Evolutionary conservation across 495 filamentous ascomycete species (phyloP).

Genomic region (Neurospora sp.): DNA sequence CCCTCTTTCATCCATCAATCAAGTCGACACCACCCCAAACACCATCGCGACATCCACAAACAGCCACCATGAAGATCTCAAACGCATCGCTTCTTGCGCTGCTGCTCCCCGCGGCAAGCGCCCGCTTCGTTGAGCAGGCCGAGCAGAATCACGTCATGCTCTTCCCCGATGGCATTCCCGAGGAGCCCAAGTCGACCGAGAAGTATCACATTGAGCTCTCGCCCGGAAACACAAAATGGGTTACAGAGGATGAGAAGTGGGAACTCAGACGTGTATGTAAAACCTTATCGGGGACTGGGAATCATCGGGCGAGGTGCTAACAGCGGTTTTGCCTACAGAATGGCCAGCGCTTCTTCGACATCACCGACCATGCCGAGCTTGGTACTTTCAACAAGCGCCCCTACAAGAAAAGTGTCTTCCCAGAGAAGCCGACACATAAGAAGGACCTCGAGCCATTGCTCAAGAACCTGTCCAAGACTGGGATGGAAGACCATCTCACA

Average conservation of each 20-base stretch:
- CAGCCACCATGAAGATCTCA: constrained; percentile 27
- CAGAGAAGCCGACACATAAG: constrained; percentile 53
- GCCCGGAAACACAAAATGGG: constrained; percentile 74
- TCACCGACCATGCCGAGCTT: constrained; percentile 61
- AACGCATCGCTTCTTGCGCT: constrained; percentile 37
- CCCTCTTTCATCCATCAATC: background rate
- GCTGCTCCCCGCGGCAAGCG: constrained; percentile 37
- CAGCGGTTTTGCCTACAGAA: constrained; percentile 38
- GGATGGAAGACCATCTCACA: constrained; percentile 65
- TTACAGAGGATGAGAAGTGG: constrained; percentile 95
- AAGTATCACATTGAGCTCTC: constrained; percentile 76
- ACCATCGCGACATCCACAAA: background rate
- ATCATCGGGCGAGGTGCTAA: background rate
- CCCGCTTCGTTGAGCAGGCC: constrained; percentile 40
- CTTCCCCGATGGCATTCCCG: constrained; percentile 19
- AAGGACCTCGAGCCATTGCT: constrained; percentile 58
- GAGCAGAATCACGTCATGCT: constrained; percentile 32
- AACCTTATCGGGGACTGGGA: background rate
- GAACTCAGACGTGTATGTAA: constrained; percentile 64
- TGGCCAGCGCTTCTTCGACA: constrained; percentile 88
- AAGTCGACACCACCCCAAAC: background rate
- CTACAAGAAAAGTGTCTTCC: constrained; percentile 45
- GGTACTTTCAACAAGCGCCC: constrained; percentile 33
- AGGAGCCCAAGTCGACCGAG: constrained; percentile 30
- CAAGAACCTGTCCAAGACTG: constrained; percentile 55